Conservation (phyloP, 352 stramenopile genomes). For the Pythium dissimile region DNA sequence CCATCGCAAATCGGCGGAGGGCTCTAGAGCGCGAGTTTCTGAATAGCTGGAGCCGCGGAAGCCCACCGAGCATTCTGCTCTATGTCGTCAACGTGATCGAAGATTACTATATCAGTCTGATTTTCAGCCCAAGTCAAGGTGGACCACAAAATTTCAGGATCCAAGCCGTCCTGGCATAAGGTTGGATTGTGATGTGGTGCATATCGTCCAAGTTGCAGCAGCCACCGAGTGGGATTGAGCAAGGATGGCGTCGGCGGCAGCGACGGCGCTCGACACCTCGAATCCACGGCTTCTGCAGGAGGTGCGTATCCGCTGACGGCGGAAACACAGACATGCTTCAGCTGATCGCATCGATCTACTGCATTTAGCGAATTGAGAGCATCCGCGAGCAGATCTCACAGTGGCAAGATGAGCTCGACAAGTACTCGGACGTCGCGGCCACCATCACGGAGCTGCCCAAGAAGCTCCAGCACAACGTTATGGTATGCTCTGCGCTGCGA, state of each 20-base stretch:
- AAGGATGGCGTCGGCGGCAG: slow-evolving; percentile 20
- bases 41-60: neutral
- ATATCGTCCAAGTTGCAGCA: neutral
- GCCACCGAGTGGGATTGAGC: neutral
- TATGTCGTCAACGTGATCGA: neutral
- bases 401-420: slow-evolving; percentile 52
- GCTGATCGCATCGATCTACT: neutral
- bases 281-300: slow-evolving; percentile 64
- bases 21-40: neutral
- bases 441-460: slow-evolving; percentile 68
- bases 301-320: slow-evolving; percentile 21
- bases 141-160: neutral
- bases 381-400: slow-evolving; percentile 44
- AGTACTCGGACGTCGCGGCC: slow-evolving; percentile 46
- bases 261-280: slow-evolving; percentile 27
- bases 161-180: neutral
- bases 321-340: too few relatives aligned
- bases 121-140: neutral
- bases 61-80: neutral
- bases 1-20: neutral
- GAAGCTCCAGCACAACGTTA: slow-evolving; percentile 75
- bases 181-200: neutral
- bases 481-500: slow-evolving; percentile 34
- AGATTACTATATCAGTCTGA: slow-evolving; percentile 8
- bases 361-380: slow-evolving; percentile 50